Evolutionary conservation across 129 eudicot genomes (phyloP), one percentile per base, ranked within the genome.

Genomic region (Flaveria bidentis): DNA sequence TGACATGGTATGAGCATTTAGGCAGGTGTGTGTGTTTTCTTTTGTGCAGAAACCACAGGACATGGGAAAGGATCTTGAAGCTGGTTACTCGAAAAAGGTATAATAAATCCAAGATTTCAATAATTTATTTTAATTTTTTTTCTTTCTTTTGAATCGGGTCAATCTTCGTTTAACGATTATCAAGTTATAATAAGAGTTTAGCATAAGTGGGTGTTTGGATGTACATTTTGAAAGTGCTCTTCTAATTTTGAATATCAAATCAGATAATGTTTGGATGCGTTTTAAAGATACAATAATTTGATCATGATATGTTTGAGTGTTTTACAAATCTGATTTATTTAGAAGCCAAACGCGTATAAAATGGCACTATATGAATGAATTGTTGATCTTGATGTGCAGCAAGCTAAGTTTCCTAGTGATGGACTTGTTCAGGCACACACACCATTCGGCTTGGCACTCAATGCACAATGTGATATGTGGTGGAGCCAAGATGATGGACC

Each of bases 381-480:
- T 49, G 61, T 6, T 5, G 9, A 15, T 5, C 41, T 5, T 53
- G 15, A 42, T 33, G 46, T 81, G 26, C 86, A 87, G 98, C 86
- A 86, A 87, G 76, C 85, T 87, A 76, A 82, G 67, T 82, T 83
- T 82, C 65, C 26, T 53, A 69, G 63, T 86, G 20, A 78, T 20
- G 0, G 91, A 85, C 78, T 58, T 89, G 73, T 85, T 88, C 1
- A 80, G 85, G 46, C 97, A 93, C 76, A 93, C 98, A 6, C 98
- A 93, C 77, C 97, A 88, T 79, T 93, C 98, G 30, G 98, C 98
- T 7, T 93, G 96, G 96, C 98, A 93, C 72, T 82, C 92, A n/a
- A 90, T 93, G 97, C 98, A 93, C 58, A 93, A 93, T 57, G 89
- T 93, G 62, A 76, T 93, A 47, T 90, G 97, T 5, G 98, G 97